Evolutionary conservation across 306 rosid species (phyloP), one percentile per base, ranked within the genome.

Genomic region (Corylus avellana): DNA sequence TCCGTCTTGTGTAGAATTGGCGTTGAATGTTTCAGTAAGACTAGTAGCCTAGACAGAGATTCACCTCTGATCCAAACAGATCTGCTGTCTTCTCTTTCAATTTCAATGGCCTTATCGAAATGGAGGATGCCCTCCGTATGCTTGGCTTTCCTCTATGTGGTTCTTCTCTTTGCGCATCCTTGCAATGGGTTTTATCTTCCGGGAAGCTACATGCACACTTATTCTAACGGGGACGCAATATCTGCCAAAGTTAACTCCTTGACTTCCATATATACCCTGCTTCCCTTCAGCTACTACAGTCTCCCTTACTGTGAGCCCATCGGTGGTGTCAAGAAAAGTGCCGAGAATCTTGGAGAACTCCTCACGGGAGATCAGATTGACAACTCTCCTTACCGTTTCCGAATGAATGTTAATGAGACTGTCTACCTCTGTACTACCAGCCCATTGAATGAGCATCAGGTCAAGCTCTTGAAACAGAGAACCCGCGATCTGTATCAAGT

Each of bases 321-420:
- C 1, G 86, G 73, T 1, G 94, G 97, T 37, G 20, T 92, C 44
- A 94, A 92, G 93, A 91, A 94, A 44, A 92, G 94, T 48, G 97
- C 97, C 0, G 97, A 94, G 90, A 94, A 94, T 91, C 97, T 94
- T 3, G 97, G 97, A 25, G 97, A 94, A 32, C 89, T 94, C 11
- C 97, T 94, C 39, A 88, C 82, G 97, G 98, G 98, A 64, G 97
- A 94, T 87, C 97, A 91, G 84, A 94, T 94, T 1, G 92, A 94
- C 72, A 92, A 86, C 85, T 92, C 97, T 5, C 91, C 95, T 1
- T 94, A 94, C 61, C 92, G 86, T 16, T 92, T 92, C 46, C 89
- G 53, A 1, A 94, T 92, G 93, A 89, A 92, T 89, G 82, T 85
- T 2, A 94, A 91, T 44, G 91, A 94, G 81, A 87, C 97, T 2